A percentile compares a stretch with the other conserved stretches of the same genome.
Conservation (phyloP, 371 early-diverging fungal genomes). For the Entomophthora muscae region DNA sequence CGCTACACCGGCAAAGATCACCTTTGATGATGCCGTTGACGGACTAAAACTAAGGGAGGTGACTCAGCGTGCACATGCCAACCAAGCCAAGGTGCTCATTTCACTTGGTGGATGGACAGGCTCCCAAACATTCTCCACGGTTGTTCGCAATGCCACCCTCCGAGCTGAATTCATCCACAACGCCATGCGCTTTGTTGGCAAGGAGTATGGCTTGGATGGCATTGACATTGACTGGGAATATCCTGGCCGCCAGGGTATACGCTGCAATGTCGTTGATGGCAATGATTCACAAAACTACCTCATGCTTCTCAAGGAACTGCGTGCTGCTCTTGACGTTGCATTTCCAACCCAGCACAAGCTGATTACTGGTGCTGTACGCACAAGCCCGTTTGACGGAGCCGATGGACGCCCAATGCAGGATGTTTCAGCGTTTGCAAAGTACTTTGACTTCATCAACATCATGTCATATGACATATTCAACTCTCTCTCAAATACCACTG, state of each 20-base stretch:
- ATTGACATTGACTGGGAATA: conserved; percentile 55
- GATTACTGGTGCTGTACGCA: conserved; percentile 52
- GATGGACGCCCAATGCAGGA: conserved; percentile 31
- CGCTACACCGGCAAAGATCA: conserved; percentile 12
- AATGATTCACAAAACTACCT: conserved; percentile 32
- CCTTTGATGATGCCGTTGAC: conserved; percentile 3
- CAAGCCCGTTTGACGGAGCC: conserved; percentile 34
- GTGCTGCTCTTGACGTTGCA: conserved; percentile 33
- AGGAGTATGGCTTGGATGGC: conserved; percentile 6
- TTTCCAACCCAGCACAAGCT: conserved; percentile 36
- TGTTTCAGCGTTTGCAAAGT: conserved; percentile 31
- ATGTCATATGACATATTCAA: conserved; percentile 32
- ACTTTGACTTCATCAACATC: conserved; percentile 35
- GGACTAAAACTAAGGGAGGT: conserved; percentile 10
- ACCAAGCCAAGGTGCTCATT: conserved; percentile 24
- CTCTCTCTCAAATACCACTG: conserved; percentile 28
- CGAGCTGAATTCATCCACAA: conserved; percentile 31
- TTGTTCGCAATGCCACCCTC: conserved; percentile 20
- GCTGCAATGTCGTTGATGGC: conserved; percentile 38
- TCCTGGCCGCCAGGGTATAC: conserved; percentile 41
- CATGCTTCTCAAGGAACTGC: conserved; percentile 36
- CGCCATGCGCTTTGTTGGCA: conserved; percentile 12
- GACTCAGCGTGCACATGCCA: conserved; percentile 12
- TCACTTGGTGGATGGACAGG: conserved; percentile 70
- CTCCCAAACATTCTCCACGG: conserved; percentile 36